Base-by-base conservation (phyloP, 1,139 yeast species). In the Protomyces macrosporus region DNA sequence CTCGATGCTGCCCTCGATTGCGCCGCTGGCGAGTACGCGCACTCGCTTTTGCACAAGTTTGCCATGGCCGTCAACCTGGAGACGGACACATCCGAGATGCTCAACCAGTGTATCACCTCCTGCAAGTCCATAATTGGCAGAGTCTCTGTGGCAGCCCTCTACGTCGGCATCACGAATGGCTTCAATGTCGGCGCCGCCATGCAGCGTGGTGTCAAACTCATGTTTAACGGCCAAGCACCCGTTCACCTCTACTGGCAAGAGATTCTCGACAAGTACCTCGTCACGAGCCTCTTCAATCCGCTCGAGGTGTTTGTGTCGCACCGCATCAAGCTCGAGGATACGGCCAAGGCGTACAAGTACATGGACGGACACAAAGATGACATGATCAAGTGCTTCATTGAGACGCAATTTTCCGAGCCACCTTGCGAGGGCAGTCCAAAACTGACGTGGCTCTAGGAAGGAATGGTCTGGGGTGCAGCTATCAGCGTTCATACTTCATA, bases 161-260 rank as follows among this genome's bases (percentile, higher is more conserved):
- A 65, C 40, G 65, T 60, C 12, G 66, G 64, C 30, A 40, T 55
- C 30, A 48, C 62, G 30, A 63, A 65, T 55, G 66, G 60, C 51
- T 65, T 65, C 63, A 56, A 56, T 45, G 57, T 65, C 40, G 67
- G 67, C n/a, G 65, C 65, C 9, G 58, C 64, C 45, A 64, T 65
- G 67, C 65, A 64, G 34, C 48, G 51, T 12, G 66, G 66, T 16
- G 56, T 64, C 30, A 45, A 55, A n/a, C 51, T 64, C 33, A 60
- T 54, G 45, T 64, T 64, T 10, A 54, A 51, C 48, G 67, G 67
- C 2, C 67, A 65, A 53, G 65, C 66, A 4, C 67, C 67, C 5
- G 65, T 64, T n/a, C 67, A 65, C 36, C 54, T 35, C 37, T 65
- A 65, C 51, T 65, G 65, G 65, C 61, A 60, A 10, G 53, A 60